Base-by-base conservation (phyloP, 768 basidiomycete species). In the Austroboletus festivus region DNA sequence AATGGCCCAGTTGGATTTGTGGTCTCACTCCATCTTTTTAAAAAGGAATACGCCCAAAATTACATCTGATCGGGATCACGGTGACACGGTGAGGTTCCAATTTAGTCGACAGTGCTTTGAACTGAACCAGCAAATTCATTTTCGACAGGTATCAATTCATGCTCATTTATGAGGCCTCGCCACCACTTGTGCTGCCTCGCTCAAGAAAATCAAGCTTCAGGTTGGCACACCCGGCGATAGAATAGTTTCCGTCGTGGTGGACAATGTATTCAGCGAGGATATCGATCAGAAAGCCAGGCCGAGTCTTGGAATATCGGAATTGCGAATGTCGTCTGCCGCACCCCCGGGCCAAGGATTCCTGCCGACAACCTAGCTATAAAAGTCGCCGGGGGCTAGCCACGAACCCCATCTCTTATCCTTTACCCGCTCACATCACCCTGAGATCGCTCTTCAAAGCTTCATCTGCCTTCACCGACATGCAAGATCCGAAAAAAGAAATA, bases 401-500 rank as follows among this genome's bases (percentile, higher is more conserved):
- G 20, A 22, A 28, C 24, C 23, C 9, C 42, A 31, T 37, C 34
- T 3, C 19, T 20, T 23, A 8, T 24, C 33, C 38, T 21, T 19
- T 21, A 16, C 39, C 20, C 41, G 1, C 34, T 12, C 28, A 28
- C 28, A 28, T 12, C n/a, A n/a, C n/a, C n/a, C n/a, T n/a, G n/a
- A n/a, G n/a, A n/a, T 24, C 11, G 26, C 26, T 28, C 11, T 28
- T 11, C 26, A 40, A 15, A 19, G 18, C 7, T 11, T 18, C 13
- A n/a, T 42, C 40, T 34, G 13, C 38, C 22, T 39, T 41, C 42
- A 0, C 37, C n/a, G 42, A 11, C 61, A 84, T 85, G 82, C 75
- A 85, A 48, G 68, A 80, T 46, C 84, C 83, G 0, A 69, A 59
- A 24, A 54, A 67, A 35, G 83, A 85, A 16, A 79, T 84, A 22